Base-by-base conservation (phyloP, 345 rosid species). In the Lumnitzera littorea region DNA sequence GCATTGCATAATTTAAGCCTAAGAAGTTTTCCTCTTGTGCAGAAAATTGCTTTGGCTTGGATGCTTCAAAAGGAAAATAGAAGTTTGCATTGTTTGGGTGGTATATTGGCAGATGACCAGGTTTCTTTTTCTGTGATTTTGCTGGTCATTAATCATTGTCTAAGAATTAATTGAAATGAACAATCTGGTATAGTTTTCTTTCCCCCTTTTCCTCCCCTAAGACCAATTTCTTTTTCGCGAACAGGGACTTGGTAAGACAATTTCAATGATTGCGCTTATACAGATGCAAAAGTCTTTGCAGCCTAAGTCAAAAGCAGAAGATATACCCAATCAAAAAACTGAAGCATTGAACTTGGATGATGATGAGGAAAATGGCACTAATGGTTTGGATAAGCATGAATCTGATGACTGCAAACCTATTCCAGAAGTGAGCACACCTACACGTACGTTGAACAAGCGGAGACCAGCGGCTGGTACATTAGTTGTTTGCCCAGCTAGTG, bases 31-130 rank as follows among this genome's bases (percentile, higher is more conserved):
- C 43, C 69, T 63, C 47, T 65, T 66, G 66, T 63, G 60, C 82
- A 94, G 99, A 94, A 83, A 80, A 94, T 94, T 81, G 99, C 99
- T 64, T 74, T 94, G 85, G 80, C 89, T 24, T 94, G 97, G 97
- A 94, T 86, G 97, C 85, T 85, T 75, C 96, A 85, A 64, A 92
- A 83, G 75, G 96, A 92, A 82, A 85, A 81, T 36, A 87, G 82
- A 80, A 85, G 95, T 67, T 69, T 77, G 50, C 87, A 80, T 60
- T 94, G 96, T 64, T 69, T 80, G 68, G 99, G 99, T 64, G 99
- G 99, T 75, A 92, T 94, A 67, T 74, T 94, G 77, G 99, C 99
- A 58, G 99, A 94, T 81, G 99, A 94, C 71, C 97, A 94, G 95
- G 99, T 91, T 59, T 58, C 50, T 72, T 49, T n/a, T 17, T 58